A percentile compares a stretch with the other conserved stretches of the same genome.
These are phyloP conservation scores for Stenogyne calaminthoides DNA, from an alignment of 305 asterid species.

Conservation along the genomic window DNA sequence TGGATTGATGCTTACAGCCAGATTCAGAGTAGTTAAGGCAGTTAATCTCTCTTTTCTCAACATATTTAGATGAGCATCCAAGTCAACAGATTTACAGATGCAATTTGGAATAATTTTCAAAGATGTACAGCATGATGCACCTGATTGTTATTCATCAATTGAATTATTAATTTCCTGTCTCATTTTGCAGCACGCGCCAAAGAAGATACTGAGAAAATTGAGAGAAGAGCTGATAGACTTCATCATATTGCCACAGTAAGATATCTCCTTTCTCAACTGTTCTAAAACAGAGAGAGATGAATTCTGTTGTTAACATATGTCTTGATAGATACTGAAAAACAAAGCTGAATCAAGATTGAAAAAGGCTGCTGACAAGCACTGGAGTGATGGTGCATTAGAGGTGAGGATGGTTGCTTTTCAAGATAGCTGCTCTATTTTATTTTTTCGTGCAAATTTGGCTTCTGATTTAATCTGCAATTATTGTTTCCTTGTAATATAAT, in stretches of 20 bases:
- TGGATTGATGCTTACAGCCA: neutral
- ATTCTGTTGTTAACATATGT: neutral
- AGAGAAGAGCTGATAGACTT: slow-evolving; percentile 89
- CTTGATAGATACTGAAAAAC: slow-evolving; percentile 63
- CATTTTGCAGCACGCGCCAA: slow-evolving; percentile 77
- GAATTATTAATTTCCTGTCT: slow-evolving; percentile 12
- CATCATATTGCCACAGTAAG: slow-evolving; percentile 78
- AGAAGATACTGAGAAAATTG: slow-evolving; percentile 88
- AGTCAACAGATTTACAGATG: neutral
- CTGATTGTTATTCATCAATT: slow-evolving; percentile 18
- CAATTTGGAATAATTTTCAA: neutral
- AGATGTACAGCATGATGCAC: slow-evolving; percentile 13
- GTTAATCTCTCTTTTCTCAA: neutral
- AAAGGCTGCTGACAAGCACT: slow-evolving; percentile 84
- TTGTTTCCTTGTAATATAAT: neutral
- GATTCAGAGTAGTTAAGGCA: slow-evolving; percentile 4
- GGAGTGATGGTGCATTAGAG: slow-evolving; percentile 98
- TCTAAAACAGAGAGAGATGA: neutral
- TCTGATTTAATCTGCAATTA: neutral
- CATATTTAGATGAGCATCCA: neutral
- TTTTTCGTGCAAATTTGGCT: neutral
- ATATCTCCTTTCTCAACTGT: slow-evolving; percentile 25
- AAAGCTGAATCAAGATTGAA: slow-evolving; percentile 78
- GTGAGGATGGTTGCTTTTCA: slow-evolving; percentile 40
- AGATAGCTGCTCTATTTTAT: neutral